Evolutionary conservation across 352 stramenopile genomes (phyloP), one percentile per base, ranked within the genome.

Genomic region (Blastocystis sp.): DNA sequence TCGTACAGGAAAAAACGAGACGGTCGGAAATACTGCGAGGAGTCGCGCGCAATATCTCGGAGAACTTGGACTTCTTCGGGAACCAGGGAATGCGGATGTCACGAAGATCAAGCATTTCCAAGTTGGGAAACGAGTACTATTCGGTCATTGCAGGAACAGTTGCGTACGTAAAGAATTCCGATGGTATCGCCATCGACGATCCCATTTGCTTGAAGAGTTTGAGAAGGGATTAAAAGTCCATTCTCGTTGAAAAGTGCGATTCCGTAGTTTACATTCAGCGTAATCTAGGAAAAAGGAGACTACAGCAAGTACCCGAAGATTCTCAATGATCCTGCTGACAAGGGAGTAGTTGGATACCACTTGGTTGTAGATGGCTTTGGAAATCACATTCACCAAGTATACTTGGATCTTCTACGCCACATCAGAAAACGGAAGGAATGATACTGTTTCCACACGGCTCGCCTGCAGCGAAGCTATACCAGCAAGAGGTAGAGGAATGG

Each of bases 241-340:
- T 75, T 75, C 63, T 75, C 63, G 46, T 75, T 75, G 63, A 75
- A 75, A 40, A 75, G 36, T 3, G 63, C 36, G 24, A 75, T 75
- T 36, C n/a, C 24, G 7, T 75, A 24, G 0, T 49, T 75, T 21
- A 46, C 48, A 51, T 53, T 53, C 4, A 75, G 36, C 63, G 63
- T 46, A 32, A 32, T 53, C 63, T 75, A 75, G 24, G 32, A 34
- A 32, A 40, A 27, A 56, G 21, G 36, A 53, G 42, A 21, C 24
- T 51, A 0, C 36, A 32, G 36, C 4, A 40, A 51, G 18, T 49
- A 75, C 63, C 48, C 42, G 32, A 11, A 75, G 63, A 75, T 75
- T 75, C 6, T 75, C 63, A 34, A 75, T 75, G 36, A 75, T 75
- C 4, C 36, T n/a, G 29, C 63, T 75, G 6, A 75, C 42, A 29